Base-by-base conservation (phyloP, 1,284 basidiomycete genomes). In the Irpex rosettiformis region DNA sequence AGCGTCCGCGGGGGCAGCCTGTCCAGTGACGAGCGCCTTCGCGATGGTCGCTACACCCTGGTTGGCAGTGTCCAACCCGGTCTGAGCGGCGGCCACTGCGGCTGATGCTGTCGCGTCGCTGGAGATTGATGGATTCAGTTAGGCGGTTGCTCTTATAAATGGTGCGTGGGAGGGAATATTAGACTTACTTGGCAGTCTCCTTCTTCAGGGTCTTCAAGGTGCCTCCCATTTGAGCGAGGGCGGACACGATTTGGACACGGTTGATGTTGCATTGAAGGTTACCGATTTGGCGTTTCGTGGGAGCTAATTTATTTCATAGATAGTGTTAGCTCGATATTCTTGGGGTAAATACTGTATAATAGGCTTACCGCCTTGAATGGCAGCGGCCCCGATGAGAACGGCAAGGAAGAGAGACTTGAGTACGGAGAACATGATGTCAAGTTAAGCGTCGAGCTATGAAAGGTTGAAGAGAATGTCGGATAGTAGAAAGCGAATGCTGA, bases 31-130 rank as follows among this genome's bases (percentile, higher is more conserved):
- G 24, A 78, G 66, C 4, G 75, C 69, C 53, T 65, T 61, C 8
- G 70, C 75, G 55, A 77, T 77, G 6, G 68, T 67, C 45, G 61
- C 67, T 24, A 76, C 71, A 7, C 71, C 75, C 48, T 52, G 62
- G 47, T 72, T 62, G 11, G 75, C 73, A 37, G 66, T 65, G 48
- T 63, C 57, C 37, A 78, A 60, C 7, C 68, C 72, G 33, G 58
- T 55, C 53, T 67, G 61, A 10, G 71, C 73, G 6, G 68, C 56
- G 51, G 65, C 55, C 33, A 69, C 57, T 16, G 67, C 58, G 5
- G 68, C 59, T 5, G 70, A 66, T 1, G 68, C 62, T 4, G 62
- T 30, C 4, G 67, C 25, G 58, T 76, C 73, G 47, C 75, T 76
- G 54, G 48, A 11, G 18, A 40, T 40, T 3, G 37, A 25, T 48